Evolutionary conservation across 2,329 filamentous ascomycete genomes (phyloP).

Genomic region (Penicillium decumbens): DNA sequence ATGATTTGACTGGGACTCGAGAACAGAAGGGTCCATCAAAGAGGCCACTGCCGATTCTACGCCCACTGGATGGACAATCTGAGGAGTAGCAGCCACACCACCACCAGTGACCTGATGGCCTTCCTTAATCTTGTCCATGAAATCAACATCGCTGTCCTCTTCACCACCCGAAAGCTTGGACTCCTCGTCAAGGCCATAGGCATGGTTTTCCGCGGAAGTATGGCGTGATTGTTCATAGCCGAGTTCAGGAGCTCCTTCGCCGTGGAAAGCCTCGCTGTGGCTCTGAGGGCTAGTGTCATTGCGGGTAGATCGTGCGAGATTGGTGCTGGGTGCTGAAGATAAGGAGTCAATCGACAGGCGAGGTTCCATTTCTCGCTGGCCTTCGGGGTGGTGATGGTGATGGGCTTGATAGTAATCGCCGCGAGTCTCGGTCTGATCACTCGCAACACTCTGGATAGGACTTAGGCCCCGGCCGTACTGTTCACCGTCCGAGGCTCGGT

Average conservation of each 20-base stretch:
- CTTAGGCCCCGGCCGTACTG: conserved; percentile 64
- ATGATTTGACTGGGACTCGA: conserved; percentile 58
- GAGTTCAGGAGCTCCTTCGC: conserved; percentile 32
- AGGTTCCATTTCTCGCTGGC: conserved; percentile 52
- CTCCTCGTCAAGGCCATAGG: conserved; percentile 47
- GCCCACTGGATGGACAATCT: conserved; percentile 67
- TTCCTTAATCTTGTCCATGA: conserved; percentile 57
- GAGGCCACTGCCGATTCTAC: conserved; percentile 91
- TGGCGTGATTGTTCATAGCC: conserved; percentile 37
- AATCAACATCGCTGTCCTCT: conserved; percentile 53
- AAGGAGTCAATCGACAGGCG: conserved; percentile 55
- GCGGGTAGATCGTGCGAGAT: conserved; percentile 52
- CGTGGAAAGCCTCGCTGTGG: conserved; percentile 43
- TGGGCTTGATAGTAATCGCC: conserved; percentile 3
- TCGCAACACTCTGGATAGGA: conserved; percentile 88
- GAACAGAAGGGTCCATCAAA: conserved; percentile 73
- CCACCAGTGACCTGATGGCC: conserved; percentile 68
- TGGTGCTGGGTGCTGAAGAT: conserved; percentile 56
- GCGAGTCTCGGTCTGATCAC: conserved; percentile 68
- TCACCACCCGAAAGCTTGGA: conserved; percentile 48
- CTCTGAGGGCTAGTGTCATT: conserved; percentile 52
- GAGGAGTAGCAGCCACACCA: conserved; percentile 63
- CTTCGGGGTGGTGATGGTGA: conserved; percentile 36
- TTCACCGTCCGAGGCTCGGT: conserved; percentile 48
- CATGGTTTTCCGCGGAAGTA: conserved; percentile 23